phyloP scores from a whole-genome alignment of 306 rosid genomes.

The Datisca glomerata region DNA sequence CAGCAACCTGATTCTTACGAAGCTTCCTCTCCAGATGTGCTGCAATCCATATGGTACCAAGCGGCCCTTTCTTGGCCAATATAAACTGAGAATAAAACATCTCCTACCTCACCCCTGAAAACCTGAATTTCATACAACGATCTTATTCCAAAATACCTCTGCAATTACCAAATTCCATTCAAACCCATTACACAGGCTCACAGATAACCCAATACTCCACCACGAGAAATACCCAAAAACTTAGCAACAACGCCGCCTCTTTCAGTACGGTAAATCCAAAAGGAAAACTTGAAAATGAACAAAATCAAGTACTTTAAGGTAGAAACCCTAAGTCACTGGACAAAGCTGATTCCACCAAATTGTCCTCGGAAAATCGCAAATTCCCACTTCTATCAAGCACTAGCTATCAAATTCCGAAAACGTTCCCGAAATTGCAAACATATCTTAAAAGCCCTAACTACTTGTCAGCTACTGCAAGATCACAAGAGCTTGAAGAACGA shows the following conservation, averaged over 20 bases:
- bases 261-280: too few species aligned
- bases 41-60: constrained; percentile 99
- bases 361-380: neutral
- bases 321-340: neutral
- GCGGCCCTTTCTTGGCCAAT: constrained; percentile 98
- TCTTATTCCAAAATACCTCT: constrained; percentile 4
- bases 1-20: constrained; percentile 97
- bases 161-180: constrained; percentile 6
- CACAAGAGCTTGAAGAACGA: neutral
- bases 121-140: constrained; percentile 18
- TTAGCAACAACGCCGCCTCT: too few species aligned
- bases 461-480: neutral
- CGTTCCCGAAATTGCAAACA: neutral
- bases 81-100: constrained; percentile 99
- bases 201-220: constrained; percentile 3
- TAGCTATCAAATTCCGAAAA: neutral
- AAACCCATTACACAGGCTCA: constrained; percentile 4
- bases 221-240: constrained; percentile 2
- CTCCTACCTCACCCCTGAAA: constrained; percentile 15
- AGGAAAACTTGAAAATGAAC: too few species aligned
- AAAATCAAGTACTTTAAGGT: too few species aligned
- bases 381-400: neutral
- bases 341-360: neutral
- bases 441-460: neutral
- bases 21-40: constrained; percentile 99